These are phyloP conservation scores for slime mould (Dictyostelium discoideum) DNA, from an alignment of 78 protist species.

Conservation along the genomic window dicty_2.7 NC_007088.5:3266501-3267000, in stretches of 20 bases:
- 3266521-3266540: too few relatives aligned
- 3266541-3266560: too few relatives aligned
- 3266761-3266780: not conserved
- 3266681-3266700: not conserved
- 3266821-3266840: not conserved
- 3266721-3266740: not conserved
- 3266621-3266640: too few relatives aligned
- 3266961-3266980: constrained; percentile 9
- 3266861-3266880: constrained; percentile 58
- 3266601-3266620: too few relatives aligned
- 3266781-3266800: not conserved
- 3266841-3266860: not conserved
- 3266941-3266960: constrained; percentile 1
- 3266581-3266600: too few relatives aligned
- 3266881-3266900: not conserved
- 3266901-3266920: constrained; percentile 10
- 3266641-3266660: not conserved
- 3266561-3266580: too few relatives aligned
- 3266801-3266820: not conserved
- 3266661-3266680: not conserved
- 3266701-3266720: not conserved
- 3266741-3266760: not conserved
- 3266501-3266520: too few relatives aligned
- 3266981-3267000: not conserved
- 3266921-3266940: not conserved